Evolutionary conservation across 1,284 basidiomycete species (phyloP), one percentile per base, ranked within the genome.

Genomic region (Cryptococcus sp.): DNA sequence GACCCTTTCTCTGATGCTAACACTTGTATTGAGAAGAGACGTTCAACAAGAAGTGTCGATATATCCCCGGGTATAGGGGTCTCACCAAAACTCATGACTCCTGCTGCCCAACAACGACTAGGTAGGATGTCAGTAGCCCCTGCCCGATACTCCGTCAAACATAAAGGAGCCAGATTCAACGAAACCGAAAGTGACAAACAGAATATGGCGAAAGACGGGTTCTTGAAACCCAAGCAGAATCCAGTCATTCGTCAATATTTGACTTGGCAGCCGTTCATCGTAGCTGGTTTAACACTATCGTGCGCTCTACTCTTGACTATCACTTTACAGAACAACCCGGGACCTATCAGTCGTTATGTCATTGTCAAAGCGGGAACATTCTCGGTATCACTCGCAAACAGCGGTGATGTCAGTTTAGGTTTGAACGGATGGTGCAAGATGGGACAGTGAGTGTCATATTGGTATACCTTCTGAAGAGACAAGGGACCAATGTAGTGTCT

Each of bases 51-150:
- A 10, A 37, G 10, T 14, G 14, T 23, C n/a, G 32, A 42, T 10
- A 33, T 32, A 14, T 11, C 42, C 8, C 23, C 38, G 42, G 23
- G 37, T 3, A 44, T 34, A 46, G 47, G 35, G 7, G 37, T 34
- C 4, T 58, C 56, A 2, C 50, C 60, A 23, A 55, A 59, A 15
- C 49, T 67, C 7, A 49, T 69, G 43, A 57, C 59, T 0, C 58
- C 63, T 4, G 59, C 55, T 34, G 60, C 58, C 7, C 67, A 67
- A 31, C 60, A 65, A 15, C 57, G 55, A 13, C 51, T 71, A 31
- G 69, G 69, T 4, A 46, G 67, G 30, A 71, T 71, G 69, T 69
- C 69, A 32, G 63, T 67, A 15, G 69, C 67, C 5, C 52, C 67
- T 1, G 62, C 68, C 2, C 49, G 67, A 44, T 71, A 71, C 52